Conservation (phyloP, 805 yeast species). For the Ogataea angusta region DNA sequence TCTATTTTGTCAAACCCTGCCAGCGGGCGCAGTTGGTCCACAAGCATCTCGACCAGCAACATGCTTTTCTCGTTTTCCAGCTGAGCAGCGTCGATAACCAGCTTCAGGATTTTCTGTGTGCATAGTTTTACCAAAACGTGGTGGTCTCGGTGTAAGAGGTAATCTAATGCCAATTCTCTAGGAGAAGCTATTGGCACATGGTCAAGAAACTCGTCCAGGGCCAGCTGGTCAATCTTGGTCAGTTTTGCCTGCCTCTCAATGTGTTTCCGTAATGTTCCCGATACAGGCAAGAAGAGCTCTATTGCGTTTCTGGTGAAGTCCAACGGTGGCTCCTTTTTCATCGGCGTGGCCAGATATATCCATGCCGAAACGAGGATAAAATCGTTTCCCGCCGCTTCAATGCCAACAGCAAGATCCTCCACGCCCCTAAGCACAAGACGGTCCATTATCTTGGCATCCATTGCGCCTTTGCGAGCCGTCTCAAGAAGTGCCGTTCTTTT, state of each 20-base stretch:
- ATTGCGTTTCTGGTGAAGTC: neutral
- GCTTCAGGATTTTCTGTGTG: neutral
- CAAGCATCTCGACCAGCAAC: neutral
- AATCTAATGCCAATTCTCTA: constrained; percentile 5
- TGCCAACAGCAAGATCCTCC: constrained; percentile 1
- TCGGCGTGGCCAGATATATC: neutral
- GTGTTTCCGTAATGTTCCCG: no score
- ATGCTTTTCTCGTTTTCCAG: neutral
- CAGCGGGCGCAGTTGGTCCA: neutral
- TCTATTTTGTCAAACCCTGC: neutral
- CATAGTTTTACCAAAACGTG: neutral
- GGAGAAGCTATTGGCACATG: constrained; percentile 6
- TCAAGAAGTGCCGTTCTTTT: constrained; percentile 26
- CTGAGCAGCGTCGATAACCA: neutral
- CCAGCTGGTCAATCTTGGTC: constrained; percentile 13
- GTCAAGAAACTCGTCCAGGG: constrained; percentile 18
- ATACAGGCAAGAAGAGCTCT: no score
- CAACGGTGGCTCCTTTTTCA: neutral
- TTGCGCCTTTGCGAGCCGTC: constrained; percentile 21
- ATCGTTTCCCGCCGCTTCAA: constrained; percentile 7
- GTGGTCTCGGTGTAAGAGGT: constrained; percentile 1
- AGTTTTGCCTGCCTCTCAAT: neutral
- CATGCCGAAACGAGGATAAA: neutral
- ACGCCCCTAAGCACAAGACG: constrained; percentile 17
- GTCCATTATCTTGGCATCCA: constrained; percentile 19